Conservation (phyloP, 208 protist species). For the Trichomonas tenax region DNA sequence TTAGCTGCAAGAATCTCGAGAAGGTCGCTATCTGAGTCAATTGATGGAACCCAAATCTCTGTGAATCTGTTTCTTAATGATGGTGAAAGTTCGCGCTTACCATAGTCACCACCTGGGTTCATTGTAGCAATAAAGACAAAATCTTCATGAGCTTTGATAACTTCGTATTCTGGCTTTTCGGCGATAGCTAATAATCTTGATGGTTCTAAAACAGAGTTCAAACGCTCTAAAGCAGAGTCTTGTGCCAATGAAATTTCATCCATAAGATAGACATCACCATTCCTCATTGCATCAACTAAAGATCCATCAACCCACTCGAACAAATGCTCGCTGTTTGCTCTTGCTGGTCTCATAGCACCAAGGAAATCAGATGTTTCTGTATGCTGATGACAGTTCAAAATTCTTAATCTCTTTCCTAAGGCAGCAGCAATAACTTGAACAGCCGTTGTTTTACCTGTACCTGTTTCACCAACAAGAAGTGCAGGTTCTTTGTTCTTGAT, state of each 20-base stretch:
- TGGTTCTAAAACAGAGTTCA: conserved; percentile 98
- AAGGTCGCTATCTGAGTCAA: background rate
- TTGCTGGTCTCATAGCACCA: conserved; percentile 52
- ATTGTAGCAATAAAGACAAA: conserved; percentile 98
- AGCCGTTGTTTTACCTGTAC: conserved; percentile 70
- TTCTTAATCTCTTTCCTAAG: conserved; percentile 57
- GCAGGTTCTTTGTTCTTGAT: conserved; percentile 64
- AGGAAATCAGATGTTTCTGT: conserved; percentile 97
- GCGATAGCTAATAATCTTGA: conserved; percentile 74
- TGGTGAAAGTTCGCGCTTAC: conserved; percentile 98
- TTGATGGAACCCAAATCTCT: conserved; percentile 83
- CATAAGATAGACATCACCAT: conserved; percentile 90
- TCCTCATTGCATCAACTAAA: conserved; percentile 87
- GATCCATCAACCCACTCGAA: conserved; percentile 98
- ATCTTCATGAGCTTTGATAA: conserved; percentile 21
- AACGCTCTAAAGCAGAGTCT: conserved; percentile 95
- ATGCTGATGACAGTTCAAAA: conserved; percentile 98
- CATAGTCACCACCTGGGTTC: conserved; percentile 99
- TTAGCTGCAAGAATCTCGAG: background rate
- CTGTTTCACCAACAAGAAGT: conserved; percentile 93
- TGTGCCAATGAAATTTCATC: conserved; percentile 99
- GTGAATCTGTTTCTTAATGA: conserved; percentile 98
- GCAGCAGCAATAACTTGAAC: conserved; percentile 47
- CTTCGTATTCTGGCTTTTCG: conserved; percentile 66
- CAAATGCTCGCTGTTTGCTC: conserved; percentile 41